Evolutionary conservation across 331 rosid genomes (phyloP), one percentile per base, ranked within the genome.

Genomic region (Quercus tomentella): DNA sequence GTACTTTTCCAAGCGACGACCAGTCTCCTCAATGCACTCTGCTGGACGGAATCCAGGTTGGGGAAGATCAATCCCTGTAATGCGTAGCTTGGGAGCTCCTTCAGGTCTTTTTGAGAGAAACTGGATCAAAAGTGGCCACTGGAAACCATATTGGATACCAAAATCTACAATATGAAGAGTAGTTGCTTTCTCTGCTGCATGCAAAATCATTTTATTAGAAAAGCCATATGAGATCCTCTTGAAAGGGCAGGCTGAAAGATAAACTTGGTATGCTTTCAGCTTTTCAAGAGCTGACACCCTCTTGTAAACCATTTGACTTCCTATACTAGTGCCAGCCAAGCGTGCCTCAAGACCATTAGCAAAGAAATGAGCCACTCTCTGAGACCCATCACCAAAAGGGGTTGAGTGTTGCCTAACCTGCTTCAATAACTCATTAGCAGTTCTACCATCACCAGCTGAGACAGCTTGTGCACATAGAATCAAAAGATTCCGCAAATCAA

Each of bases 1-100:
- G 82, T 95, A 92, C 61, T 74, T 90, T 49, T 76, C 93, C 73
- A 95, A 84, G 72, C 96, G 97, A 20, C 87, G 88, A 10, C 99
- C 99, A 7, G 96, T 92, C 81, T 95, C 99, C 68, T 86, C 96
- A 21, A 91, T 88, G 71, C 92, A 84, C 70, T 93, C 94, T 1
- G 87, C 75, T 0, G 99, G 99, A 58, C 97, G 96, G 83, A 95
- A 95, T n/a, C 99, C 99, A 4, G 88, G 81, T 76, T 85, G 91
- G 30, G 99, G 99, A 86, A 85, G 55, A 77, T 95, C 99, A 60
- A 95, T 93, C 71, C 97, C 99, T 0, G 99, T 95, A 76, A 95
- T 91, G 45, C 97, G 89, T 61, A 95, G 85, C 86, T 88, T 90
- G 41, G 99, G 97, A 71, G 96, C 95, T 10, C 97, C 99, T 28